phyloP scores from a whole-genome alignment of 768 basidiomycete species.

The Rhizopogon rudus region DNA sequence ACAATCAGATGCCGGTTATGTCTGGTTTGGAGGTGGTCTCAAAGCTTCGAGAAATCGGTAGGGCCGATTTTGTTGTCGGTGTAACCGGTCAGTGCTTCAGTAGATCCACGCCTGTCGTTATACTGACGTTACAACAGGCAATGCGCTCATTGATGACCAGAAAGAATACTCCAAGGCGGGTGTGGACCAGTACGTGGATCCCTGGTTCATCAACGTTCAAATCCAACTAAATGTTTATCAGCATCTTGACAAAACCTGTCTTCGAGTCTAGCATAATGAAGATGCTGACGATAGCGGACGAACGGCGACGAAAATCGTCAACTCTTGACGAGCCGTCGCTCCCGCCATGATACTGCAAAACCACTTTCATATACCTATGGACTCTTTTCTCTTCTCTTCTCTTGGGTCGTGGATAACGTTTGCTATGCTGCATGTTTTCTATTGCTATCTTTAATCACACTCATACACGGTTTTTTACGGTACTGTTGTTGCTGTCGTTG shows the following conservation, averaged over 20 bases:
- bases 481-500: neutral
- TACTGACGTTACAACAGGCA: conserved; percentile 33
- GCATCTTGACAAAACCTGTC: conserved; percentile 79
- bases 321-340: neutral
- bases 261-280: conserved; percentile 46
- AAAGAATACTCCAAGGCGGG: conserved; percentile 73
- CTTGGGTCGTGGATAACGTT: neutral
- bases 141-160: conserved; percentile 58
- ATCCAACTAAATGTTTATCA: conserved; percentile 19
- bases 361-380: neutral
- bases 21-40: conserved; percentile 66
- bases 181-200: conserved; percentile 56
- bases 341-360: neutral
- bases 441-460: neutral
- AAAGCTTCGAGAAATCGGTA: conserved; percentile 58
- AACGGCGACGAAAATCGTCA: conserved; percentile 24
- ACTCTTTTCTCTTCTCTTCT: neutral
- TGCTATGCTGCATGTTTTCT: neutral
- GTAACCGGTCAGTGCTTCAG: conserved; percentile 51
- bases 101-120: neutral
- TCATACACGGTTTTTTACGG: neutral
- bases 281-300: conserved; percentile 39
- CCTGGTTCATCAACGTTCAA: neutral
- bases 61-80: conserved; percentile 77
- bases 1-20: conserved; percentile 83